Evolutionary conservation across 2,329 filamentous ascomycete genomes (phyloP).

Genomic region (Phaeosphaeriaceae sp.): DNA sequence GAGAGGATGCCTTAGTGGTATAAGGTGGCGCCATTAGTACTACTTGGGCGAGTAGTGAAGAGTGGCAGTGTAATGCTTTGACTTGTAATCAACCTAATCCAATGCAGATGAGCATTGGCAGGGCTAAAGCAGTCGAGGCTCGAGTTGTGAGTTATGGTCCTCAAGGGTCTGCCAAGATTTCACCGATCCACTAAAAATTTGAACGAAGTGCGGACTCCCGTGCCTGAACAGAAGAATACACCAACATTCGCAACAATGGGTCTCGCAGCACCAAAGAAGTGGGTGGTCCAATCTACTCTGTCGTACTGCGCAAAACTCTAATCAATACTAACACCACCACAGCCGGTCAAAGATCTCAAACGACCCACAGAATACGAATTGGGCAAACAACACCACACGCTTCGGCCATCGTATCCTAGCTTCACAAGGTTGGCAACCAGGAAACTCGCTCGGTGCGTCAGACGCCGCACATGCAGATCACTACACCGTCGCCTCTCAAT

Average conservation of each 20-base stretch:
- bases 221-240: conserved; percentile 3
- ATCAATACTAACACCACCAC: conserved; percentile 20
- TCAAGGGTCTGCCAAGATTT: conserved; percentile 39
- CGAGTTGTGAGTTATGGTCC: conserved; percentile 7
- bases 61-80: conserved; percentile 16
- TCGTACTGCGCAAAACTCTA: neutral
- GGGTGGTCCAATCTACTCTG: conserved; percentile 26
- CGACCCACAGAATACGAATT: conserved; percentile 95
- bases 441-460: conserved; percentile 78
- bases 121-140: neutral
- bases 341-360: conserved; percentile 76
- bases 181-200: conserved; percentile 39
- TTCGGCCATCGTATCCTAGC: conserved; percentile 92
- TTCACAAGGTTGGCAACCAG: conserved; percentile 88
- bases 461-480: conserved; percentile 76
- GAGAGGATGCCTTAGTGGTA: conserved; percentile 15
- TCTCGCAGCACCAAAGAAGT: conserved; percentile 73
- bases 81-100: conserved; percentile 2
- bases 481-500: conserved; percentile 80
- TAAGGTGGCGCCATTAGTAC: conserved; percentile 23
- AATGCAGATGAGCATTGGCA: neutral
- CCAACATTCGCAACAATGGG: conserved; percentile 60
- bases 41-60: conserved; percentile 14
- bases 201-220: conserved; percentile 20
- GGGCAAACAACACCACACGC: conserved; percentile 79